These are phyloP conservation scores for Suillus bovinus DNA, from an alignment of 768 basidiomycete genomes.

Conservation along the genomic window DNA sequence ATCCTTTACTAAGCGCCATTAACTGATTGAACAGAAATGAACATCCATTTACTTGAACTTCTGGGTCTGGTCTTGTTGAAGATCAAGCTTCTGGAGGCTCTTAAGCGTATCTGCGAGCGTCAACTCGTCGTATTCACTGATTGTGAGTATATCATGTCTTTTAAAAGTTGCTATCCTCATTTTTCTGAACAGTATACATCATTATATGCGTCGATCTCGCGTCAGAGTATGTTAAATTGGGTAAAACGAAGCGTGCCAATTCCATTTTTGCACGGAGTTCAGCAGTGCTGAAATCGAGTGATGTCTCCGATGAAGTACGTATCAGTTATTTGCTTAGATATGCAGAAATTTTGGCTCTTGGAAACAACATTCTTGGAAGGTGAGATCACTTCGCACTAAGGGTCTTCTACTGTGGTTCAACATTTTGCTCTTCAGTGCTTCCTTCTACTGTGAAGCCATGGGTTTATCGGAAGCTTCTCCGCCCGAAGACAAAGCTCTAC, in stretches of 20 bases:
- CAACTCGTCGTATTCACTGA: slow-evolving; percentile 42
- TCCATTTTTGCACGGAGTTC: slow-evolving; percentile 63
- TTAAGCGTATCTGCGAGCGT: slow-evolving; percentile 59
- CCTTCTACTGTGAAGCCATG: slow-evolving; percentile 62
- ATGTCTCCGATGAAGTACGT: slow-evolving; percentile 51
- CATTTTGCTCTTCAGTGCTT: slow-evolving; percentile 36
- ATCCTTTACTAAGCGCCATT: slow-evolving; percentile 4
- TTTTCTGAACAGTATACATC: slow-evolving; percentile 51
- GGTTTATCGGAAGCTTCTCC: slow-evolving; percentile 43
- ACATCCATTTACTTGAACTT: slow-evolving; percentile 63
- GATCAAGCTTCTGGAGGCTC: slow-evolving; percentile 64
- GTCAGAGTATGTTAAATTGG: slow-evolving; percentile 76
- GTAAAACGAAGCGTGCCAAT: slow-evolving; percentile 68
- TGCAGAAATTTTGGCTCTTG: slow-evolving; percentile 61
- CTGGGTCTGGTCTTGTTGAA: slow-evolving; percentile 66
- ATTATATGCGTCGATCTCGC: slow-evolving; percentile 70
- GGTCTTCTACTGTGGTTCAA: slow-evolving; percentile 2
- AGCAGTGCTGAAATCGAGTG: slow-evolving; percentile 41
- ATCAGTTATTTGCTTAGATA: slow-evolving; percentile 62
- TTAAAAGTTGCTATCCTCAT: not conserved
- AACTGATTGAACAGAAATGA: slow-evolving; percentile 43
- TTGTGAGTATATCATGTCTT: slow-evolving; percentile 38
- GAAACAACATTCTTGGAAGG: slow-evolving; percentile 64
- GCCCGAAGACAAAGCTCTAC: slow-evolving; percentile 45
- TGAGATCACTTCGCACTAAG: slow-evolving; percentile 24